Conservation (phyloP, 2,329 filamentous ascomycete species). For the Lasiodiplodia theobromae region DNA sequence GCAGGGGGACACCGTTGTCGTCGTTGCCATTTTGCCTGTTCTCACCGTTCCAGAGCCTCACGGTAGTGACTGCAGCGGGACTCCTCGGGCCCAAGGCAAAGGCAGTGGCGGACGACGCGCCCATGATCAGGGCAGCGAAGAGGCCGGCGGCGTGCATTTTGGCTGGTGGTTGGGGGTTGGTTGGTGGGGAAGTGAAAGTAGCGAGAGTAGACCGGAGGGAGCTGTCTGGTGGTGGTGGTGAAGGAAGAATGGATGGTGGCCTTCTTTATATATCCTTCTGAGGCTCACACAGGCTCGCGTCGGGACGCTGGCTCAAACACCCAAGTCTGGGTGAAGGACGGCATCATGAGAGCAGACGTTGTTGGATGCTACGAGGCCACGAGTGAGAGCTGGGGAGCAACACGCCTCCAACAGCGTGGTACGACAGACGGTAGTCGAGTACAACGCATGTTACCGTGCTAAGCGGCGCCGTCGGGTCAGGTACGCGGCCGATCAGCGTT, state of each 20-base stretch:
- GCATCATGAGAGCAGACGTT: background rate
- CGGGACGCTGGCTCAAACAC: background rate
- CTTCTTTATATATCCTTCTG: background rate
- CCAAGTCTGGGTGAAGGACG: background rate
- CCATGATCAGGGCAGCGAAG: background rate
- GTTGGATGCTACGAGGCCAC: background rate
- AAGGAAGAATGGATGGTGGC: background rate
- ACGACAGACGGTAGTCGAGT: background rate
- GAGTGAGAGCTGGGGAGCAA: background rate
- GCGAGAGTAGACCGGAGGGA: conserved; percentile 9
- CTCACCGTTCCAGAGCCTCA: background rate
- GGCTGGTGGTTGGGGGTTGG: background rate
- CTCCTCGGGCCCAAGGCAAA: background rate
- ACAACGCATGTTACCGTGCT: background rate
- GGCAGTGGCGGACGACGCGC: background rate
- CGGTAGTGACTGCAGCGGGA: too few species aligned
- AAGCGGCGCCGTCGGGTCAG: background rate
- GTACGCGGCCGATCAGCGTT: conserved; percentile 14
- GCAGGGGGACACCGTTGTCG: background rate
- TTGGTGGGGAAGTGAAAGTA: background rate
- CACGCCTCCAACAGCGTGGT: background rate
- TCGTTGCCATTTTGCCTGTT: background rate
- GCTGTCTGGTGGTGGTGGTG: conserved; percentile 13
- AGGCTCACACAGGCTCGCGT: background rate
- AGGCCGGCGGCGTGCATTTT: conserved; percentile 8